Conservation (phyloP, 2,329 filamentous ascomycete genomes). For the Nemania sp. region DNA sequence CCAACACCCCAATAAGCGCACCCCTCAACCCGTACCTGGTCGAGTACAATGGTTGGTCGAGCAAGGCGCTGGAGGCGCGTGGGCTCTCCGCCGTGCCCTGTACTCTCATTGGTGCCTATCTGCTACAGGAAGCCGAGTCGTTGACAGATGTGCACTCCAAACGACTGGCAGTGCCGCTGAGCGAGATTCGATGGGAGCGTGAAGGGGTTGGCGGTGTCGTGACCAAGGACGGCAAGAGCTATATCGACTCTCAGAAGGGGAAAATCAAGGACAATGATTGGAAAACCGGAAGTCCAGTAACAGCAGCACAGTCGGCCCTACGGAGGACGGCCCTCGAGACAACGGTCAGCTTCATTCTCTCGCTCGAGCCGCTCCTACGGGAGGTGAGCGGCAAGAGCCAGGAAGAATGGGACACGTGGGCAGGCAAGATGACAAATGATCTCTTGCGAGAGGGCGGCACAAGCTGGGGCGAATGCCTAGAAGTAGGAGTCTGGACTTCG, state of each 20-base stretch:
- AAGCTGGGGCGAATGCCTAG: slow-evolving; percentile 83
- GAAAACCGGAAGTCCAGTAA: slow-evolving; percentile 58
- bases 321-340: slow-evolving; percentile 80
- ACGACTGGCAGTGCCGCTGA: slow-evolving; percentile 83
- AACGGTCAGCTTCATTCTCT: slow-evolving; percentile 81
- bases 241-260: slow-evolving; percentile 58
- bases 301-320: slow-evolving; percentile 71
- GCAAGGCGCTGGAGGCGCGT: slow-evolving; percentile 72
- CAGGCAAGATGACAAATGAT: slow-evolving; percentile 83
- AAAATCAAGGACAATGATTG: slow-evolving; percentile 48
- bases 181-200: slow-evolving; percentile 84
- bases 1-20: slow-evolving; percentile 79
- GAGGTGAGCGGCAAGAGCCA: slow-evolving; percentile 84
- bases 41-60: slow-evolving; percentile 83
- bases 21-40: slow-evolving; percentile 81
- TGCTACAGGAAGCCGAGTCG: slow-evolving; percentile 78
- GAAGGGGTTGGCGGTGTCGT: slow-evolving; percentile 69
- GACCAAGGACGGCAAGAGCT: slow-evolving; percentile 64
- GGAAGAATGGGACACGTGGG: slow-evolving; percentile 92
- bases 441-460: slow-evolving; percentile 79
- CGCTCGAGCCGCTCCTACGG: slow-evolving; percentile 79
- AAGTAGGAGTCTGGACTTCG: slow-evolving; percentile 85
- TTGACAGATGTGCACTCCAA: slow-evolving; percentile 72
- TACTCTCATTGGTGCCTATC: slow-evolving; percentile 72
- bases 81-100: slow-evolving; percentile 77